Percentiles rank a stretch among this genome's conserved stretches.
Conservation (phyloP, 129 eudicot genomes). For the Ambrosia artemisiifolia region DNA sequence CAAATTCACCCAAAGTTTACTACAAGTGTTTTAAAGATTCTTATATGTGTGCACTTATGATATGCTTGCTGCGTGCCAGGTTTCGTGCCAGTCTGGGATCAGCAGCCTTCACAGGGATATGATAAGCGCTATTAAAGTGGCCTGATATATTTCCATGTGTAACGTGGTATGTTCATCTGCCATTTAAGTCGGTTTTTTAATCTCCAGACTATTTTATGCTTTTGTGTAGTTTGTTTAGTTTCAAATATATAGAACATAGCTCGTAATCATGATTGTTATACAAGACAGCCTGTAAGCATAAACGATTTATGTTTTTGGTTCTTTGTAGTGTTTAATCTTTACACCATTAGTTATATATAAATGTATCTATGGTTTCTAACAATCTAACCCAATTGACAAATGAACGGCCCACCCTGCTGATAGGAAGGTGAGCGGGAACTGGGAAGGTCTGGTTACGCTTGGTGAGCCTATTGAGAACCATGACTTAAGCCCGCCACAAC, state of each 20-base stretch:
- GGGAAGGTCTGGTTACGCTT: background rate
- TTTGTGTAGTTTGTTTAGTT: constrained; percentile 26
- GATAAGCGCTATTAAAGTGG: constrained; percentile 66
- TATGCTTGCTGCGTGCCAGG: constrained; percentile 48
- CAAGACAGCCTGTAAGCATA: constrained; percentile 16
- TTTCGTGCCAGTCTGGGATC: constrained; percentile 75
- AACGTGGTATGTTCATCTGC: constrained; percentile 34
- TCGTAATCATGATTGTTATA: constrained; percentile 24
- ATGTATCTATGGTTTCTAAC: background rate
- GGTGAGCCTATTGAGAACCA: background rate
- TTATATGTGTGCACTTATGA: constrained; percentile 2
- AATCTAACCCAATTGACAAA: background rate
- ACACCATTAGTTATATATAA: background rate
- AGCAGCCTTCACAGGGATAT: constrained; percentile 80
- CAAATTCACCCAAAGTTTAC: background rate
- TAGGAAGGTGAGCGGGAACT: background rate
- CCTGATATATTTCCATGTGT: constrained; percentile 14
- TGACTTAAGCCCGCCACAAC: background rate
- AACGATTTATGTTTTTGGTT: constrained; percentile 6
- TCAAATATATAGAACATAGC: constrained; percentile 21
- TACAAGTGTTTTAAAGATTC: background rate
- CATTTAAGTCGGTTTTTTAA: constrained; percentile 9
- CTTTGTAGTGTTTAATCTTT: constrained; percentile 11
- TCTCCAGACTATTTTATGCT: constrained; percentile 16
- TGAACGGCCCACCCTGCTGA: background rate